Evolutionary conservation across 2,329 filamentous ascomycete species (phyloP), one percentile per base, ranked within the genome.

Genomic region (Aspergillus latus): DNA sequence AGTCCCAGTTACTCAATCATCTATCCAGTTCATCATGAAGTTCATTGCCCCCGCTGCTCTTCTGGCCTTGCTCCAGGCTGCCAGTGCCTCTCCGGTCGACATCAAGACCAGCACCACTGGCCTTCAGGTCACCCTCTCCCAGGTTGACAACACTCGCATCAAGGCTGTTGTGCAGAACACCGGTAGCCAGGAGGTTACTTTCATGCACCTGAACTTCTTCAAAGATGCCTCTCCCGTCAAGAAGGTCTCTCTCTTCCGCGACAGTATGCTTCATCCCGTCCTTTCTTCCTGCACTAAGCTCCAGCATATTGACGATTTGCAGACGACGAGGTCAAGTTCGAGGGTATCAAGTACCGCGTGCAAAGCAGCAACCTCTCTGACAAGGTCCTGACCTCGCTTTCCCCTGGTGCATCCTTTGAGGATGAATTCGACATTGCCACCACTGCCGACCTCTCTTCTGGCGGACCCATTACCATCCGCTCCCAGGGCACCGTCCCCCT

Each of bases 401-500:
- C 63, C 54, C 57, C 62, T 30, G 69, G 70, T n/a, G 67, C 63
- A 29, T 64, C 58, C 16, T 46, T 69, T 4, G 66, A 69, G 42
- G 66, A 72, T 49, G 67, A 69, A 40, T 71, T 73, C 44, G 69
- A 74, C 49, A 67, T 74, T 43, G 74, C 74, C 9, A 61, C 61
- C 56, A 68, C 68, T 37, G 59, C 69, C 6, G 80, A 81, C 49
- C 60, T 82, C 21, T 68, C 69, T 21, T 61, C 67, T n/a, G 76
- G 77, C 36, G 85, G 85, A 56, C 73, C 75, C 49, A 85, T 84
- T 66, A 80, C 80, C 52, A 70, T 89, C 48, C 76, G 79, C 52
- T 42, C 39, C 39, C 16, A 16, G n/a, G 16, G 16, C 39, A 21
- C 78, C 10, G 76, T 88, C 43, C 80, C 83, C 7, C 81, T 80